A percentile compares a stretch with the other conserved stretches of the same genome.
These are phyloP conservation scores for Leccinum arenicola DNA, from an alignment of 768 basidiomycete genomes.

Conservation along the genomic window DNA sequence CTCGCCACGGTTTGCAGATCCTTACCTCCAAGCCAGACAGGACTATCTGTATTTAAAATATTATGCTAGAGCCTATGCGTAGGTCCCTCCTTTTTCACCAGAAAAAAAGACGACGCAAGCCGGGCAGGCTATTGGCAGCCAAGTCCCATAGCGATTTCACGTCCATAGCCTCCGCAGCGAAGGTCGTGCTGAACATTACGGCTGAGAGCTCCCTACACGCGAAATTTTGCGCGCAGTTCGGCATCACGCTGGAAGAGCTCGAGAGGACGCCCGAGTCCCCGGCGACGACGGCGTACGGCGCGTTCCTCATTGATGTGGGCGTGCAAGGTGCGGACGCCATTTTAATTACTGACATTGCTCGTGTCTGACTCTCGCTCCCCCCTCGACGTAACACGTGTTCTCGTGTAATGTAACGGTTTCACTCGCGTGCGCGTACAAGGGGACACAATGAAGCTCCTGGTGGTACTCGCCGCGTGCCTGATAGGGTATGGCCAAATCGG, in stretches of 20 bases:
- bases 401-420: background rate
- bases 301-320: slow-evolving; percentile 79
- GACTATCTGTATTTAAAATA: slow-evolving; percentile 82
- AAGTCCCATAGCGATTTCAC: slow-evolving; percentile 63
- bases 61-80: slow-evolving; percentile 82
- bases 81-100: slow-evolving; percentile 12
- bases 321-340: slow-evolving; percentile 35
- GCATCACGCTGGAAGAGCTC: slow-evolving; percentile 59
- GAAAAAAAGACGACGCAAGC: background rate
- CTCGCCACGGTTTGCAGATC: background rate
- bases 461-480: slow-evolving; percentile 83
- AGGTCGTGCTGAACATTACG: slow-evolving; percentile 61
- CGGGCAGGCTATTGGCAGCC: slow-evolving; percentile 63
- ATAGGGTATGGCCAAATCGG: slow-evolving; percentile 94
- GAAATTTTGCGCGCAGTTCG: slow-evolving; percentile 68
- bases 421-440: slow-evolving; percentile 37
- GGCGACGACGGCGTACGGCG: slow-evolving; percentile 82
- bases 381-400: too few species aligned
- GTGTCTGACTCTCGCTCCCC: background rate
- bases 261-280: slow-evolving; percentile 61
- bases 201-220: slow-evolving; percentile 73
- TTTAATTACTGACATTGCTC: background rate
- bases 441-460: slow-evolving; percentile 66
- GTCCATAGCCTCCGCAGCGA: slow-evolving; percentile 59
- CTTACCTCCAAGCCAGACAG: slow-evolving; percentile 46